Evolutionary conservation across 2,329 filamentous ascomycete species (phyloP).

Genomic region (Beauveria sp.): DNA sequence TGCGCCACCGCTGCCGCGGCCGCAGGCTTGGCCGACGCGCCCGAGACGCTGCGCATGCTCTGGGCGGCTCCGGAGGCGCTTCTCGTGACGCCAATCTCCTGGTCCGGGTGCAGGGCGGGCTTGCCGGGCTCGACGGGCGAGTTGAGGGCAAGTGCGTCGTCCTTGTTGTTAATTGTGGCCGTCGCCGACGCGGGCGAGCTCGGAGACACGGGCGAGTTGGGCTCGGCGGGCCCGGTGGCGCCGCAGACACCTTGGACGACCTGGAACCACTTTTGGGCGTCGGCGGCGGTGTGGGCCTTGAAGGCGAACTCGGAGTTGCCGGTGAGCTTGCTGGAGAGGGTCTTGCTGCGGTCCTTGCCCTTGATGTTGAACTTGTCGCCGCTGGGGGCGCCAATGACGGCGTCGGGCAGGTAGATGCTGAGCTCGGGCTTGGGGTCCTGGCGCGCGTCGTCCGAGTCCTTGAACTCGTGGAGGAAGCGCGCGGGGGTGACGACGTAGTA

Average conservation of each 20-base stretch:
- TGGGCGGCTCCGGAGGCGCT: conserved; percentile 13
- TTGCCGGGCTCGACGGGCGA: background rate
- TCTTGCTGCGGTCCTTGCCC: conserved; percentile 83
- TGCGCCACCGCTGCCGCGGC: background rate
- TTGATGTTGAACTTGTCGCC: conserved; percentile 90
- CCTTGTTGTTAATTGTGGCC: background rate
- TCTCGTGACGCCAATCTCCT: conserved; percentile 9
- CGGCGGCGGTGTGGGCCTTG: conserved; percentile 74
- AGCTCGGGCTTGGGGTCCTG: conserved; percentile 76
- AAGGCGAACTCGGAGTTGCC: conserved; percentile 75
- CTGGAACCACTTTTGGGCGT: conserved; percentile 80
- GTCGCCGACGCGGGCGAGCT: background rate
- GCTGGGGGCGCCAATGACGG: conserved; percentile 61
- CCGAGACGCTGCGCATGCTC: conserved; percentile 22
- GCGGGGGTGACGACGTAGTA: conserved; percentile 89
- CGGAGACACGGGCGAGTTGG: conserved; percentile 17
- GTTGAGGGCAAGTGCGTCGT: conserved; percentile 6
- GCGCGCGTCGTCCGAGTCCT: conserved; percentile 69
- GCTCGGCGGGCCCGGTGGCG: conserved; percentile 31
- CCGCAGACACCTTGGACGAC: conserved; percentile 58
- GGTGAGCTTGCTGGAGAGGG: conserved; percentile 71
- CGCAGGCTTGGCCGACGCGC: background rate
- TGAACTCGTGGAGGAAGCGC: conserved; percentile 92
- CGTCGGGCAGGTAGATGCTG: conserved; percentile 88
- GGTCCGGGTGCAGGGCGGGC: background rate